These are phyloP conservation scores for Suillus luteus DNA, from an alignment of 768 basidiomycete genomes.

Conservation along the genomic window DNA sequence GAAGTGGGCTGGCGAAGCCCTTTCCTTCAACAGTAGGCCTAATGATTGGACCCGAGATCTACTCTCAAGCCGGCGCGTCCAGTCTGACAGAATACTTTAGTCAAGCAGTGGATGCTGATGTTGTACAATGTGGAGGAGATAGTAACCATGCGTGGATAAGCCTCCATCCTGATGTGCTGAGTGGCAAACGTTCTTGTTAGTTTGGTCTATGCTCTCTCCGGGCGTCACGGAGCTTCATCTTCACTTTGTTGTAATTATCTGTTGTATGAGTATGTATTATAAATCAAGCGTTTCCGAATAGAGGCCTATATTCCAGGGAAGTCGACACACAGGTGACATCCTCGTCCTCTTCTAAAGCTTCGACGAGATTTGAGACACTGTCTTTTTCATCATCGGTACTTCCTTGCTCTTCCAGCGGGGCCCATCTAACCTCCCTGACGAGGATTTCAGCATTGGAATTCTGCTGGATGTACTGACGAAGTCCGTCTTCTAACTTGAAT, in stretches of 20 bases:
- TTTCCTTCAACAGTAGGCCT: constrained; percentile 41
- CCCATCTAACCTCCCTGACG: constrained; percentile 54
- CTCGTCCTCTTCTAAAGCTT: constrained; percentile 55
- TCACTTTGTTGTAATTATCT: constrained; percentile 2
- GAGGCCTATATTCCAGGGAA: constrained; percentile 39
- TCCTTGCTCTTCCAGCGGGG: constrained; percentile 45
- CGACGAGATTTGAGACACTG: constrained; percentile 47
- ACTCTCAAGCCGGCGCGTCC: constrained; percentile 41
- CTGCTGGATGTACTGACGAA: constrained; percentile 28
- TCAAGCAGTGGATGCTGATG: constrained; percentile 40
- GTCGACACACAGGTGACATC: constrained; percentile 65
- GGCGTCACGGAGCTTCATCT: not conserved
- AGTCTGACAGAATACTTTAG: constrained; percentile 44
- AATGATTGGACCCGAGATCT: constrained; percentile 36
- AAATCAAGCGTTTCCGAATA: constrained; percentile 22
- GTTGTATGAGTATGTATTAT: constrained; percentile 14
- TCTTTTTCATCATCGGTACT: constrained; percentile 40
- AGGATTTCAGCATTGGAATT: constrained; percentile 41
- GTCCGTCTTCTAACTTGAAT: constrained; percentile 38
- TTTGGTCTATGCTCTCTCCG: not conserved
- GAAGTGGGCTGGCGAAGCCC: constrained; percentile 33
- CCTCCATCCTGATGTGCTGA: constrained; percentile 4
- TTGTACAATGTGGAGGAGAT: constrained; percentile 44
- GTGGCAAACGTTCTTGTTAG: constrained; percentile 5
- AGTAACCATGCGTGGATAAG: constrained; percentile 38